Base-by-base conservation (phyloP, 2,329 filamentous ascomycete species). In the Pseudocercospora eumusae region DNA sequence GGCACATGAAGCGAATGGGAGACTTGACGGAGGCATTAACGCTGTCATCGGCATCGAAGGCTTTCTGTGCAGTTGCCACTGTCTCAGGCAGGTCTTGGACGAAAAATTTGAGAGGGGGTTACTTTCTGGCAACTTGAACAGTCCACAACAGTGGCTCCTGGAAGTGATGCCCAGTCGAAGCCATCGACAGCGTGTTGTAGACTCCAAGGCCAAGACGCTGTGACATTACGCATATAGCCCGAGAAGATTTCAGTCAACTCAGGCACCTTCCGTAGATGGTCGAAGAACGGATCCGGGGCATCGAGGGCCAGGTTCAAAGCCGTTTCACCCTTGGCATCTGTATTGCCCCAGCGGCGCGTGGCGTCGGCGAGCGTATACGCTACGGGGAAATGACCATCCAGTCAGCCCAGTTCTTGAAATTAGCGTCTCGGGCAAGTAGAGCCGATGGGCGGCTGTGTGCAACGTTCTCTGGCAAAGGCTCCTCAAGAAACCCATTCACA, bases 61-160 rank as follows among this genome's bases (percentile, higher is more conserved):
- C 55, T 10, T 61, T 61, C 31, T 40, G 45, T 6, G 62, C 67
- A 28, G 60, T 62, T 25, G 64, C 63, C 28, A 67, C 59, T 6
- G 64, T 63, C 57, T 68, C 65, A 8, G 66, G 66, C 13, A 82
- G 73, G 64, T 83, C 81, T 64, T 84, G 78, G 0, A 83, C 78
- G 9, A 75, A 73, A 60, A 81, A 74, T 25, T 65, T 73, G 44
- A 82, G 74, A 33, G 78, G 71, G 3, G 79, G 76, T 68, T 77
- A 79, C 40, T 75, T 70, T 21, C 74, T 70, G 6, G 79, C 79
- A 3, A 82, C 71, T 4, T 76, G 73, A 27, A 80, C 72, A n/a
- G 74, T 81, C 68, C 59, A 88, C 85, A 4, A 88, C 83, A 42
- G 88, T 74, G 0, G 78, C 83, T 2, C 80, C 84, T 5, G 64